Evolutionary conservation across 2,329 filamentous ascomycete genomes (phyloP).

Genomic region (Diaporthe helianthi): DNA sequence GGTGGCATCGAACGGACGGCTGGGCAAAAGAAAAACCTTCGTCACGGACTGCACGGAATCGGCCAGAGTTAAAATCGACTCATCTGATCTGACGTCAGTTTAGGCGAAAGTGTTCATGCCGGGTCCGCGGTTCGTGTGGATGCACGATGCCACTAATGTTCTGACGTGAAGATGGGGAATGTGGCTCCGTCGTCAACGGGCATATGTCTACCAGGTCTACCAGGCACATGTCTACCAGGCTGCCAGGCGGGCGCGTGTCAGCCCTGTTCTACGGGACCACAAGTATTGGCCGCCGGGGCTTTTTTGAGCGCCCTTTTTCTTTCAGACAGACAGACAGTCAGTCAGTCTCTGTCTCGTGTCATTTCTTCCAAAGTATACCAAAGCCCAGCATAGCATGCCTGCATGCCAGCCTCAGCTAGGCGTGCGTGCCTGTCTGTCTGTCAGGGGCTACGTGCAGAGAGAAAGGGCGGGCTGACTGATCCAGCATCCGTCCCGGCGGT

Average conservation of each 20-base stretch:
- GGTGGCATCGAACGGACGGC: not conserved
- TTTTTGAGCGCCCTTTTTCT: constrained; percentile 7
- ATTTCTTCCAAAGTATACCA: not conserved
- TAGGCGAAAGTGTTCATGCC: constrained; percentile 29
- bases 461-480: constrained; percentile 3
- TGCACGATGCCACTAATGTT: constrained; percentile 22
- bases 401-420: not conserved
- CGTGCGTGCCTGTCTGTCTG: constrained; percentile 5
- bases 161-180: constrained; percentile 10
- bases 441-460: not conserved
- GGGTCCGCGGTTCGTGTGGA: constrained; percentile 20
- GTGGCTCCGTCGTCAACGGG: constrained; percentile 23
- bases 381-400: no score
- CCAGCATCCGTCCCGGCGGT: constrained; percentile 17
- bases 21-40: not conserved
- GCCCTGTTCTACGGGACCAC: constrained; percentile 24
- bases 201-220: constrained; percentile 8
- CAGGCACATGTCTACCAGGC: constrained; percentile 8
- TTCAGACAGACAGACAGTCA: no score
- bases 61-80: not conserved
- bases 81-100: constrained; percentile 30
- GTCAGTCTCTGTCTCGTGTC: not conserved
- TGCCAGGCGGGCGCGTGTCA: constrained; percentile 17
- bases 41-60: constrained; percentile 10
- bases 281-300: constrained; percentile 13